Percentiles rank a stretch among this genome's conserved stretches.
Evolutionary conservation across 1,139 yeast genomes (phyloP).

Genomic region (Diutina neorugosa): DNA sequence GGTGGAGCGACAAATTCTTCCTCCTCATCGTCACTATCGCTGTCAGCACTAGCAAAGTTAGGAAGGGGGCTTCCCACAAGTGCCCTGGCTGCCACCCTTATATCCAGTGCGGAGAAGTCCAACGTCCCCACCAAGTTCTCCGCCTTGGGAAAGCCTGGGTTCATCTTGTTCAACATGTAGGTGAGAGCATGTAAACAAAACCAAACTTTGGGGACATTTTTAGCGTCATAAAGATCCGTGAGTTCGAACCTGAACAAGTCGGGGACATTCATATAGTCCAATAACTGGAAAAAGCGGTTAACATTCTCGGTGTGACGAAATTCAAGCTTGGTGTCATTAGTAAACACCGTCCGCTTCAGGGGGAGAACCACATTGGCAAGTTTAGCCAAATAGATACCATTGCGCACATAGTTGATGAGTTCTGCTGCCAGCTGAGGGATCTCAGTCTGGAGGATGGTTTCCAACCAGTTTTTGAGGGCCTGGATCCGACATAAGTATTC

Average conservation of each 20-base stretch:
- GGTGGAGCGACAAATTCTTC: background rate
- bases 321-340: constrained; percentile 45
- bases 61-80: constrained; percentile 53
- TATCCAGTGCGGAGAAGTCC: constrained; percentile 55
- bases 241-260: constrained; percentile 80
- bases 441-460: constrained; percentile 36
- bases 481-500: constrained; percentile 83
- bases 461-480: constrained; percentile 59
- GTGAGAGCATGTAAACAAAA: constrained; percentile 88
- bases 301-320: constrained; percentile 91
- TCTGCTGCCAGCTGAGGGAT: constrained; percentile 44
- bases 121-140: constrained; percentile 51
- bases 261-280: constrained; percentile 67
- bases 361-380: constrained; percentile 68
- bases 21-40: constrained; percentile 9
- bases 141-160: background rate
- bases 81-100: constrained; percentile 55
- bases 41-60: constrained; percentile 41
- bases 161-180: constrained; percentile 23
- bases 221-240: constrained; percentile 86
- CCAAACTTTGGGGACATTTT: constrained; percentile 87
- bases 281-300: constrained; percentile 65
- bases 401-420: constrained; percentile 45
- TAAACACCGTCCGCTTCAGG: constrained; percentile 33
- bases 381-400: constrained; percentile 81